Evolutionary conservation across 2,329 filamentous ascomycete species (phyloP), one percentile per base, ranked within the genome.

Genomic region (Colletotrichum sojae): DNA sequence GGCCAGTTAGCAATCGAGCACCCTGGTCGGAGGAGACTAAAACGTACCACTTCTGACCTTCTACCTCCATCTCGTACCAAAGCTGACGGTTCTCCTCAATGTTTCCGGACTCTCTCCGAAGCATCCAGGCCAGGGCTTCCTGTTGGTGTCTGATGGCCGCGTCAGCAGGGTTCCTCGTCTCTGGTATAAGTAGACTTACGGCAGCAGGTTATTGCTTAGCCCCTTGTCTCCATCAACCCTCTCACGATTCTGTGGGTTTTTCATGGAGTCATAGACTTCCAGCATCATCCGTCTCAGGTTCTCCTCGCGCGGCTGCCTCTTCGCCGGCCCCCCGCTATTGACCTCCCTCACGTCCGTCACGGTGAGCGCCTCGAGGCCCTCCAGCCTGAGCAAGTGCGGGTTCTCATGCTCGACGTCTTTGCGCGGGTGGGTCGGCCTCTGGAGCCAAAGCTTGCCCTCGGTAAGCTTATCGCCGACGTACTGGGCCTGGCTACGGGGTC

Each of bases 51-150:
- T 75, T 59, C 70, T 77, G 72, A 53, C 76, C 73, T 56, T 77
- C 67, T 52, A 73, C 53, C 18, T 40, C 25, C 45, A 73, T 67
- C 43, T 75, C 70, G 60, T 78, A 46, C 80, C 80, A 81, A 1
- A 82, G 73, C 13, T 76, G 73, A 31, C 75, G 80, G 5, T 72
- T 61, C 1, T 76, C 71, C 0, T 65, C 67, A 16, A 80, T 78
- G 0, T 76, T 45, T 0, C 81, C 79, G 13, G 77, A 76, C 63
- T 83, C 82, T 63, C 82, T 74, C 48, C 81, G 75, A 3, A 74
- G 58, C 77, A 83, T 82, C 57, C 83, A 83, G 2, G 74, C 73
- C 1, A 83, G 66, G 0, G 79, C 81, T 52, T 78, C 67, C 45
- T 79, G 62, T 73, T 84, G 82, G 31, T 83, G 81, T 0, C 82